Percentiles rank a stretch among this genome's conserved stretches.
Evolutionary conservation across 192 early-diverging fungal species (phyloP).

Genomic region (Funneliformis geosporum): DNA sequence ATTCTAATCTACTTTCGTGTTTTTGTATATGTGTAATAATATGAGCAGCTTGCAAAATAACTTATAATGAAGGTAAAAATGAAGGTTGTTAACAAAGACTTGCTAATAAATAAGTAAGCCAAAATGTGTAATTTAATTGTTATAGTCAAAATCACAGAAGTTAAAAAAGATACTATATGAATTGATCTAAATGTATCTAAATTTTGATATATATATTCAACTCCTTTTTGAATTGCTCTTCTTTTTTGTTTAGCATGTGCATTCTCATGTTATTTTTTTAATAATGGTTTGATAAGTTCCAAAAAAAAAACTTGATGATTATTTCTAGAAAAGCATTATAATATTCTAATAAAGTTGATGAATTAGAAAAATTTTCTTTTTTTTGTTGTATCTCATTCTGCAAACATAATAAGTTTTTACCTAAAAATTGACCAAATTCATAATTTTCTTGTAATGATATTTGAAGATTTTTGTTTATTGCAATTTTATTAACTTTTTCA

Average conservation of each 20-base stretch:
- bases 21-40: background rate
- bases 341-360: background rate
- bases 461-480: too few species aligned
- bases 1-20: background rate
- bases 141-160: conserved; percentile 1
- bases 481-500: too few species aligned
- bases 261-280: background rate
- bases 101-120: background rate
- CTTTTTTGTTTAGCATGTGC: background rate
- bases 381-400: background rate
- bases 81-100: background rate
- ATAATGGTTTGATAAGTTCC: background rate
- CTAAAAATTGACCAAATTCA: too few species aligned
- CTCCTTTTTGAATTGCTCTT: background rate
- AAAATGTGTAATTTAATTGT: background rate
- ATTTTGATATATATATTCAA: background rate
- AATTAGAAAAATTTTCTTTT: background rate
- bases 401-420: too few species aligned
- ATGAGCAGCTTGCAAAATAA: background rate
- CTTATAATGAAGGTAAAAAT: background rate
- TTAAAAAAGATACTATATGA: conserved; percentile 1
- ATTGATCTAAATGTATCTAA: background rate
- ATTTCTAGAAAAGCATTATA: background rate
- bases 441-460: too few species aligned
- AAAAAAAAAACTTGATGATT: background rate